Base-by-base conservation (phyloP, 1,284 basidiomycete genomes). In the Cutaneotrichosporon sp. region DNA sequence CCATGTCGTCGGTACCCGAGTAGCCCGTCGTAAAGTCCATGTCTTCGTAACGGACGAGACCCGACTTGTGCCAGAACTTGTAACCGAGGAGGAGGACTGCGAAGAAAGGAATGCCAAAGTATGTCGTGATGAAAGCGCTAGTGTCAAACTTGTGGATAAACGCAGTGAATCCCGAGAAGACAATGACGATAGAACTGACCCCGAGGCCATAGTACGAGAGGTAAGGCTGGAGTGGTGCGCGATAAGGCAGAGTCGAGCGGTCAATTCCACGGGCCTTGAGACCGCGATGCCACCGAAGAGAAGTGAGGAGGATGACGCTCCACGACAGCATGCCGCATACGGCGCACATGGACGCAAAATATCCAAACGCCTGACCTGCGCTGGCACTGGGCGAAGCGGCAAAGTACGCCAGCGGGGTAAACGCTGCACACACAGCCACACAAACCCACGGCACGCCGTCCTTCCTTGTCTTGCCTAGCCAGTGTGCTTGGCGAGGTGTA, bases 251-350 rank as follows among this genome's bases (percentile, higher is more conserved):
- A 10, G 81, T 77, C 56, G 57, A 56, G 73, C 75, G 38, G 61
- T 67, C 62, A 55, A 67, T 73, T 30, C 89, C 89, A 74, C 95
- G 92, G 1, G 80, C 87, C 73, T 88, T 87, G 76, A 90, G 76
- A 49, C 91, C 92, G 7, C 82, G 75, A 75, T 90, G 83, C 83
- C 95, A 95, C 46, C 90, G 87, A 63, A 91, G 78, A 78, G 92
- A 92, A 8, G 89, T 90, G 60, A 92, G 69, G 46, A 83, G 84
- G 73, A 95, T 95, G 66, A 88, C 90, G 73, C 90, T 88, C 92
- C 92, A 96, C 13, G 89, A 72, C 60, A 76, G 64, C 16, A 89
- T 78, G 50, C 88, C 89, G 9, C 84, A 83, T 22, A 70, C 69
- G 21, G 76, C 63, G 21, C 70, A 71, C 77, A 92, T 88, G 81